These are phyloP conservation scores for Cutaneotrichosporon dermatis DNA, from an alignment of 1,284 basidiomycete species.

Conservation along the genomic window DNA sequence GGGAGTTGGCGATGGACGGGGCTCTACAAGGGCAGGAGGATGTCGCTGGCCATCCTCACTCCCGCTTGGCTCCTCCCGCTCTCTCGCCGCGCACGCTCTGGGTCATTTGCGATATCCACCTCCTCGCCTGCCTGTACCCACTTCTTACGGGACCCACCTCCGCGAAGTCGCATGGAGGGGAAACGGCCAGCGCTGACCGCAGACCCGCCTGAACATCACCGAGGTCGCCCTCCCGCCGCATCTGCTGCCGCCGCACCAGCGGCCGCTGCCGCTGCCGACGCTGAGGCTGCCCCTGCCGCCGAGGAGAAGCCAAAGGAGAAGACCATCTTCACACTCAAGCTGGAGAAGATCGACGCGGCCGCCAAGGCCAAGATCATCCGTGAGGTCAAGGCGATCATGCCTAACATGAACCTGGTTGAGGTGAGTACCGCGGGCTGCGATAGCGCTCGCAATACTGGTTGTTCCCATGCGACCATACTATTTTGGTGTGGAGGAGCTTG, in stretches of 20 bases:
- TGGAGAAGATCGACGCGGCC: constrained; percentile 83
- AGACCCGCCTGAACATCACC: constrained; percentile 94
- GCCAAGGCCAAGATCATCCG: constrained; percentile 97
- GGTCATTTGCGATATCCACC: no score
- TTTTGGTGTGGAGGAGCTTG: background rate
- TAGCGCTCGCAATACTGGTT: no score
- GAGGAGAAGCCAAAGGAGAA: constrained; percentile 95
- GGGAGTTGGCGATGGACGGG: no score
- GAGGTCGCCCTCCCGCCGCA: constrained; percentile 88
- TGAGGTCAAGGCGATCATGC: constrained; percentile 93
- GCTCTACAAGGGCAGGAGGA: no score
- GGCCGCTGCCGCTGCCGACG: constrained; percentile 55
- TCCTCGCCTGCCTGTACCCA: no score
- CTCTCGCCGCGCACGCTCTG: no score
- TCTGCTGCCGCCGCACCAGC: constrained; percentile 58
- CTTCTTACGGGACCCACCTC: background rate
- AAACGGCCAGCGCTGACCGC: constrained; percentile 4
- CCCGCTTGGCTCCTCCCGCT: no score
- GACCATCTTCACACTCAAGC: constrained; percentile 91
- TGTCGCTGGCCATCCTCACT: no score
- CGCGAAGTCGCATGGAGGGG: no score
- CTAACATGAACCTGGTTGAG: constrained; percentile 91
- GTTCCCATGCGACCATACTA: no score
- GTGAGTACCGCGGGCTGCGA: constrained; percentile 54
- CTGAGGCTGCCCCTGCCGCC: constrained; percentile 50